Conservation (phyloP, 495 filamentous ascomycete species). For the Aspergillus hancockii region DNA sequence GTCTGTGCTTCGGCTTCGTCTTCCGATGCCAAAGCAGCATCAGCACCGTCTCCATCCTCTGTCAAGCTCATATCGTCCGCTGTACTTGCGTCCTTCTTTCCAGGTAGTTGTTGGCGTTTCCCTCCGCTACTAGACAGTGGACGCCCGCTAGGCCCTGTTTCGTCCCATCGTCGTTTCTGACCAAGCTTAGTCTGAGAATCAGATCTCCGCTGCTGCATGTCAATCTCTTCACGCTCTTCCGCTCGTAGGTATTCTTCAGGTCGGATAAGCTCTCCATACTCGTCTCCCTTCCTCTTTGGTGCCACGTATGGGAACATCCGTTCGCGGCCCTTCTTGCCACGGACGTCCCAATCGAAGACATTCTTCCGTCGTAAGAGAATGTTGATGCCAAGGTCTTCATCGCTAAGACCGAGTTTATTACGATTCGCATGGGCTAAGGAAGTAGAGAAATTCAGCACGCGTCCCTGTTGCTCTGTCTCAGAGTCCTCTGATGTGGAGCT, state of each 20-base stretch:
- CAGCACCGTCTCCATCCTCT: conserved; percentile 46
- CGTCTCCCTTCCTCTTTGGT: conserved; percentile 76
- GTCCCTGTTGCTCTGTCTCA: conserved; percentile 87
- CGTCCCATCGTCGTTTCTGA: conserved; percentile 93
- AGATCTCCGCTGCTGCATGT: conserved; percentile 55
- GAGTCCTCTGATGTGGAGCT: conserved; percentile 87
- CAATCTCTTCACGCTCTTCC: conserved; percentile 85
- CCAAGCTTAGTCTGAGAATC: conserved; percentile 69
- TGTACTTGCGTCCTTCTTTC: conserved; percentile 43
- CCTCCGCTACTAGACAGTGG: conserved; percentile 35
- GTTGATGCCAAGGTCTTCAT: conserved; percentile 88
- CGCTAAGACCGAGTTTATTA: conserved; percentile 76
- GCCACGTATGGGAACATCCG: conserved; percentile 88
- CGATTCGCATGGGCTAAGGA: conserved; percentile 77
- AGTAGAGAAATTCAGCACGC: conserved; percentile 83
- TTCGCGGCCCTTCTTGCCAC: conserved; percentile 90
- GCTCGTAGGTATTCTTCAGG: conserved; percentile 94
- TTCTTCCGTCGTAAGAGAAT: conserved; percentile 85
- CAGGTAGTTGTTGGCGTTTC: conserved; percentile 46
- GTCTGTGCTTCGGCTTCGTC: conserved; percentile 47
- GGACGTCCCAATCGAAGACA: conserved; percentile 88
- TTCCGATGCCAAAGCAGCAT: conserved; percentile 48
- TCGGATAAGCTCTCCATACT: conserved; percentile 89
- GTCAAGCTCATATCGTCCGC: conserved; percentile 40
- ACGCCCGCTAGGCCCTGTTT: conserved; percentile 51